phyloP scores from a whole-genome alignment of 176 grass and related monocot genomes.

The Elymus sibiricus region DNA sequence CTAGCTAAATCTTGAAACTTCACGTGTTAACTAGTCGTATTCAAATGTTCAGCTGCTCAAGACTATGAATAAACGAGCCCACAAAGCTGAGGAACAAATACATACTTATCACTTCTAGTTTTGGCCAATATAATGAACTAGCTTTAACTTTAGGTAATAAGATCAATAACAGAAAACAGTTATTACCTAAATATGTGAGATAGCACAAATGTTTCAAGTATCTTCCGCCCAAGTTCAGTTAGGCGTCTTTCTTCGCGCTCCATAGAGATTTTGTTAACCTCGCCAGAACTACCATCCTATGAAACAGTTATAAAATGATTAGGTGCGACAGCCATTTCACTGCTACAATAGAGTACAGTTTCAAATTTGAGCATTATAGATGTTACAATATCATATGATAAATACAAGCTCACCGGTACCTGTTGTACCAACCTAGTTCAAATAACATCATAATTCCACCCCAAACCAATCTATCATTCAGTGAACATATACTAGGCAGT shows the following conservation, averaged over 20 bases:
- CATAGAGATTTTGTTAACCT: conserved; percentile 87
- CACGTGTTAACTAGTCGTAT: background rate
- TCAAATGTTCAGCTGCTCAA: background rate
- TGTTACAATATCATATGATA: background rate
- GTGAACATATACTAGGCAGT: conserved; percentile 3
- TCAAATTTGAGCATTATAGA: background rate
- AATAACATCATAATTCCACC: background rate
- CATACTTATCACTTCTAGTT: background rate
- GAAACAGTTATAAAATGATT: conserved; percentile 21
- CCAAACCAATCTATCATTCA: conserved; percentile 13
- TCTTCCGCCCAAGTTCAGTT: conserved; percentile 84
- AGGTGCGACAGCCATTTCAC: conserved; percentile 16
- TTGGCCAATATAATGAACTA: conserved; percentile 2
- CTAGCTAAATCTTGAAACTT: background rate
- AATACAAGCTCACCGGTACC: background rate
- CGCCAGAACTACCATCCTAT: conserved; percentile 84
- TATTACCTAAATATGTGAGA: conserved; percentile 89
- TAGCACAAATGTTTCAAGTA: conserved; percentile 89
- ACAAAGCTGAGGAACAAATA: background rate
- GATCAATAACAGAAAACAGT: background rate
- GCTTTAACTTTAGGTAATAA: conserved; percentile 23
- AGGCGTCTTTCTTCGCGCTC: conserved; percentile 90
- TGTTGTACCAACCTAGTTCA: background rate
- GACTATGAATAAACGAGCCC: background rate
- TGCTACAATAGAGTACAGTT: conserved; percentile 4